phyloP scores from a whole-genome alignment of 1,284 basidiomycete species.

The Amylostereum areolatum region DNA sequence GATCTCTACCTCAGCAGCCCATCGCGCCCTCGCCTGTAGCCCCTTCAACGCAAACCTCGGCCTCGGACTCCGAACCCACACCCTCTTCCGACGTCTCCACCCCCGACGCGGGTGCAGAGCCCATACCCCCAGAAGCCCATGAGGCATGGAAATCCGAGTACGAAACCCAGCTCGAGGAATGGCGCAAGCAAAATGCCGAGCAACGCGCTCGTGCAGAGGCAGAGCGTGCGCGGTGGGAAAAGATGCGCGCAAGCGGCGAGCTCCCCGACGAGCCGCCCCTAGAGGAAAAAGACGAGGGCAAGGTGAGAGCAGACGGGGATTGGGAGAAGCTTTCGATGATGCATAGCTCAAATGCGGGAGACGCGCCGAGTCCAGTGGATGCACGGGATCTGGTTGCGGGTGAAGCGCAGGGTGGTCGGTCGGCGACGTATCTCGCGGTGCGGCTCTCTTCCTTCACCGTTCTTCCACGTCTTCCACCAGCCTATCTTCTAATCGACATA shows the following conservation, averaged over 20 bases:
- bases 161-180: conserved; percentile 62
- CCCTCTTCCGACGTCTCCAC: conserved; percentile 3
- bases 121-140: conserved; percentile 17
- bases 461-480: background rate
- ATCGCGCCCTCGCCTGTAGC: conserved; percentile 4
- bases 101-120: background rate
- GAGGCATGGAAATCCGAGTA: conserved; percentile 57
- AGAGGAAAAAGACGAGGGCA: conserved; percentile 19
- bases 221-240: conserved; percentile 70
- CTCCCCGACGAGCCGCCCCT: conserved; percentile 47
- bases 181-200: conserved; percentile 70
- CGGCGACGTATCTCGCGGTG: conserved; percentile 21
- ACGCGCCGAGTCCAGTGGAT: conserved; percentile 32
- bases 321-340: conserved; percentile 41
- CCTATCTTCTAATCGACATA: background rate
- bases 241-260: conserved; percentile 34
- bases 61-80: conserved; percentile 3
- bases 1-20: conserved; percentile 17
- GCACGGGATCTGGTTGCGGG: conserved; percentile 38
- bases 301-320: no score
- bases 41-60: conserved; percentile 5
- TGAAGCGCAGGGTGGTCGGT: conserved; percentile 32
- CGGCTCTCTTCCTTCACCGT: background rate
- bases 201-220: conserved; percentile 71
- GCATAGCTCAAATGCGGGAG: conserved; percentile 14